Evolutionary conservation across 345 rosid species (phyloP).

Genomic region (Aethionema arabicum): DNA sequence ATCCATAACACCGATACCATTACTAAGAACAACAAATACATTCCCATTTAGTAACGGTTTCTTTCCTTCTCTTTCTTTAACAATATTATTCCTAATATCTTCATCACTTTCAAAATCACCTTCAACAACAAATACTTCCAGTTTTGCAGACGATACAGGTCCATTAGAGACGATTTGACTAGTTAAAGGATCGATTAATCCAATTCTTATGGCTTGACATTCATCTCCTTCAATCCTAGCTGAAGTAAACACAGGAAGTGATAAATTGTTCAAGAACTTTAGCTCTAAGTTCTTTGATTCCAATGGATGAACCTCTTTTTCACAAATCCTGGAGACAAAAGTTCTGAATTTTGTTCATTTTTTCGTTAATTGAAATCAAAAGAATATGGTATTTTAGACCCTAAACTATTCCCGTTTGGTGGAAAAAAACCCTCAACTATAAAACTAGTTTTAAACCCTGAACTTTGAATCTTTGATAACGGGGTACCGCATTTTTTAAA

Average conservation of each 20-base stretch:
- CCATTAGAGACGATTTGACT: slow-evolving; percentile 62
- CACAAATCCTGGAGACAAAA: slow-evolving; percentile 51
- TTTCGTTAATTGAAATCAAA: slow-evolving; percentile 8
- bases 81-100: slow-evolving; percentile 82
- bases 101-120: slow-evolving; percentile 92
- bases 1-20: slow-evolving; percentile 61
- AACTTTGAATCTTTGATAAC: too few species aligned
- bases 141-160: slow-evolving; percentile 66
- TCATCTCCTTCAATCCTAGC: slow-evolving; percentile 94
- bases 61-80: slow-evolving; percentile 93
- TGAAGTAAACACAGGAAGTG: slow-evolving; percentile 92
- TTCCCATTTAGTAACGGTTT: slow-evolving; percentile 91
- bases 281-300: slow-evolving; percentile 68
- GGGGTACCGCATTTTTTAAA: too few species aligned
- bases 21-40: slow-evolving; percentile 57
- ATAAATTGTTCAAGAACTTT: slow-evolving; percentile 61
- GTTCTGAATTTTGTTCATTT: neutral
- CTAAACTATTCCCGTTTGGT: too few species aligned
- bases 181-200: slow-evolving; percentile 61
- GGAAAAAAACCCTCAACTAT: too few species aligned
- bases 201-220: slow-evolving; percentile 57
- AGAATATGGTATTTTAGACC: too few species aligned
- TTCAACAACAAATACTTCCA: slow-evolving; percentile 88
- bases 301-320: slow-evolving; percentile 54
- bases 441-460: too few species aligned